phyloP scores from a whole-genome alignment of 306 rosid genomes.

The Hylodesmum podocarpum region DNA sequence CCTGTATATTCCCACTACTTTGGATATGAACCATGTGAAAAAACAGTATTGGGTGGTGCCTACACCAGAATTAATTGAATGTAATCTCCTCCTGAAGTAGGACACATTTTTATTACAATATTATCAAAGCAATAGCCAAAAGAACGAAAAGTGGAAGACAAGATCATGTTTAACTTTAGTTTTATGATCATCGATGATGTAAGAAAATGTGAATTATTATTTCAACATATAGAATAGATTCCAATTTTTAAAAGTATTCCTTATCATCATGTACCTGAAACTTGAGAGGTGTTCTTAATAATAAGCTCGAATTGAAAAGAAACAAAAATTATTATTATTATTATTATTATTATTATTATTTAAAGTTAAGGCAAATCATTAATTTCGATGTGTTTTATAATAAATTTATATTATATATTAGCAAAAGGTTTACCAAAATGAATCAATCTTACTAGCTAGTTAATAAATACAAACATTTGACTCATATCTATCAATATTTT shows the following conservation, averaged over 20 bases:
- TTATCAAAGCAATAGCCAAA: conserved; percentile 31
- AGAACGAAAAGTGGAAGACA: conserved; percentile 42
- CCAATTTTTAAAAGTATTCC: conserved; percentile 23
- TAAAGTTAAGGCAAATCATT: neutral
- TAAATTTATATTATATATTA: neutral
- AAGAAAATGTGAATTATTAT: conserved; percentile 22
- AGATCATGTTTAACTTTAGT: conserved; percentile 40
- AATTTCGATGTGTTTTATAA: neutral
- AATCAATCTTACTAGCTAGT: neutral
- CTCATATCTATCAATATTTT: neutral
- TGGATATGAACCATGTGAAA: conserved; percentile 44
- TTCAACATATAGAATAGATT: neutral
- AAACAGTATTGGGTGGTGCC: conserved; percentile 38
- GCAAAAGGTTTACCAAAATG: neutral
- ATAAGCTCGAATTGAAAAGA: neutral
- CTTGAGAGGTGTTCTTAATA: neutral
- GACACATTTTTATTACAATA: conserved; percentile 37
- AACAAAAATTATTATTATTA: too few relatives aligned
- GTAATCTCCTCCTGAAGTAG: conserved; percentile 30
- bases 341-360: too few relatives aligned
- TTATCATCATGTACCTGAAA: neutral
- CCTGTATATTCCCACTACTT: conserved; percentile 37
- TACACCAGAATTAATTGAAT: conserved; percentile 31
- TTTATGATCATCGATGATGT: conserved; percentile 33
- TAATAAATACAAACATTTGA: neutral